These are phyloP conservation scores for Colletotrichum tropicale DNA, from an alignment of 2,329 filamentous ascomycete genomes.

Conservation along the genomic window DNA sequence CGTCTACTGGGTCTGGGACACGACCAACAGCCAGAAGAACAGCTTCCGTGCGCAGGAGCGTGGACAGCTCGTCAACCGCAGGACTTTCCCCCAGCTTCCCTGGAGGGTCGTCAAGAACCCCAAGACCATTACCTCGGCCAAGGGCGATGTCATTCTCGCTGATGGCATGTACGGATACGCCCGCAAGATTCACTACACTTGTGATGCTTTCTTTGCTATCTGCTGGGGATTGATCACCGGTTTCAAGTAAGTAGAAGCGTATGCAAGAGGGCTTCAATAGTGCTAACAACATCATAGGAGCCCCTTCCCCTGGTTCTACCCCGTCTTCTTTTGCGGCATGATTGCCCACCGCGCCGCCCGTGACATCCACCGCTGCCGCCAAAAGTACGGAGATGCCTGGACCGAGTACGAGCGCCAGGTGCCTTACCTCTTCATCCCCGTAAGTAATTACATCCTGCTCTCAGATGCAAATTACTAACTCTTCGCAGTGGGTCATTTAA, in stretches of 20 bases:
- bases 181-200: constrained; percentile 68
- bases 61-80: constrained; percentile 72
- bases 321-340: constrained; percentile 80
- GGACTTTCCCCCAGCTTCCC: constrained; percentile 88
- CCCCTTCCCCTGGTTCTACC: constrained; percentile 91
- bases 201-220: constrained; percentile 78
- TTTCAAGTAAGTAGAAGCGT: constrained; percentile 50
- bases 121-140: constrained; percentile 73
- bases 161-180: constrained; percentile 77
- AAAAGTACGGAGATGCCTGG: constrained; percentile 85
- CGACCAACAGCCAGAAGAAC: constrained; percentile 92
- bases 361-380: constrained; percentile 76
- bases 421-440: constrained; percentile 78
- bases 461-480: neutral
- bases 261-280: accelerated
- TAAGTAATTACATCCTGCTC: constrained; percentile 25
- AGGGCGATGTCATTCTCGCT: constrained; percentile 77
- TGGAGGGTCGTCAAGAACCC: constrained; percentile 86
- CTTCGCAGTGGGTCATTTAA: neutral
- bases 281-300: constrained; percentile 40
- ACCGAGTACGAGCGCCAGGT: constrained; percentile 79
- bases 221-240: constrained; percentile 83
- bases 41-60: constrained; percentile 83
- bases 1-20: constrained; percentile 92
- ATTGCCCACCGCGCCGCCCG: constrained; percentile 78